Evolutionary conservation across 768 basidiomycete species (phyloP).

Genomic region (Ramaria rubella): DNA sequence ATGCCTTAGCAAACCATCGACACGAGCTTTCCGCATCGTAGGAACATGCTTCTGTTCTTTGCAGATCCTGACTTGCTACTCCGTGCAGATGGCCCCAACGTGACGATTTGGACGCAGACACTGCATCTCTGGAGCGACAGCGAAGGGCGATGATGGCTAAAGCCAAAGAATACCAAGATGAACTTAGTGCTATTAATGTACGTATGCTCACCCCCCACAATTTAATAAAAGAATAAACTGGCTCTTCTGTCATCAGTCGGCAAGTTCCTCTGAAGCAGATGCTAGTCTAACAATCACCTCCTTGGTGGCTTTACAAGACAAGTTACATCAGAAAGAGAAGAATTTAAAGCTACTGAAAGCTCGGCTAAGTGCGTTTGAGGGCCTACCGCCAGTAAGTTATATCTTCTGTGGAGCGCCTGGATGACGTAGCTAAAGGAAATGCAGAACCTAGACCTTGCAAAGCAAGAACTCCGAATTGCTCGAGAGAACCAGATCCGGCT

Average conservation of each 20-base stretch:
- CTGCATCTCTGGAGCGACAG: conserved; percentile 31
- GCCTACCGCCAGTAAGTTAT: conserved; percentile 40
- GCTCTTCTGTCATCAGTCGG: not conserved
- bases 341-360: conserved; percentile 38
- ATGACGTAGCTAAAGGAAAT: not conserved
- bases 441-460: conserved; percentile 43
- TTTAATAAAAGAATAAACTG: not conserved
- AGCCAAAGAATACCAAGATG: conserved; percentile 41
- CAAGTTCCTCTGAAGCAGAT: conserved; percentile 27
- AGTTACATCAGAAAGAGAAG: conserved; percentile 31
- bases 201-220: not conserved
- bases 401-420: not conserved
- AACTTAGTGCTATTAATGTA: conserved; percentile 32
- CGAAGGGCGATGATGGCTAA: conserved; percentile 38
- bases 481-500: conserved; percentile 40
- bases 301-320: conserved; percentile 33
- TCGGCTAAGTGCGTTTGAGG: conserved; percentile 41
- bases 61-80: not conserved
- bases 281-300: conserved; percentile 33
- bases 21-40: not conserved
- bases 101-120: conserved; percentile 21
- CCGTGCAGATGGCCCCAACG: conserved; percentile 23
- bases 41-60: not conserved
- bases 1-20: not conserved
- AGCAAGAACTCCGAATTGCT: conserved; percentile 35